These are phyloP conservation scores for Chamaecyparis obtusa DNA, from an alignment of 75 land plant species.

Conservation along the genomic window DNA sequence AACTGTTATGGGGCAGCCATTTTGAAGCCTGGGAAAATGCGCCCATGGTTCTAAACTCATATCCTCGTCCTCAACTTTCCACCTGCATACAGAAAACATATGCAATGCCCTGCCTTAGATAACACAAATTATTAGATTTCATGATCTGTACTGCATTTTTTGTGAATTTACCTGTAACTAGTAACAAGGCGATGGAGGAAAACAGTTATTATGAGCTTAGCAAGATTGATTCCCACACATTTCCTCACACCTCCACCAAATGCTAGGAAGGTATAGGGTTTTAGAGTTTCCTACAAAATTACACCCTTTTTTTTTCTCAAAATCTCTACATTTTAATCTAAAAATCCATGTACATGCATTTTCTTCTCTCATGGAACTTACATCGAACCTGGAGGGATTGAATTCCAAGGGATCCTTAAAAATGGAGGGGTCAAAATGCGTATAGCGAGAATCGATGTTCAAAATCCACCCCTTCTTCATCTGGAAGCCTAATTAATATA, in stretches of 20 bases:
- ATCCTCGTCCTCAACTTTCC: slow-evolving; percentile 34
- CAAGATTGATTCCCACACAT: slow-evolving; percentile 45
- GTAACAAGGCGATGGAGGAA: slow-evolving; percentile 37
- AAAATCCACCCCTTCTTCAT: slow-evolving; percentile 37
- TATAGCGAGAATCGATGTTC: slow-evolving; percentile 31
- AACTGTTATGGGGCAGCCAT: slow-evolving; percentile 26
- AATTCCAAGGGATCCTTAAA: slow-evolving; percentile 31
- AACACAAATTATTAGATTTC: background rate
- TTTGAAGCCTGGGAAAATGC: slow-evolving; percentile 30
- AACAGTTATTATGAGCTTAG: slow-evolving; percentile 39
- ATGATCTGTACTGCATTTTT: background rate
- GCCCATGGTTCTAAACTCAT: slow-evolving; percentile 31
- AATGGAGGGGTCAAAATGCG: slow-evolving; percentile 35
- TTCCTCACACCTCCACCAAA: slow-evolving; percentile 46
- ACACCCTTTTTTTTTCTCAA: too few species aligned
- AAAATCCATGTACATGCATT: background rate
- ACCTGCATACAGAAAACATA: slow-evolving; percentile 18
- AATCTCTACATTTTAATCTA: background rate
- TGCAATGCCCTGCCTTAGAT: background rate
- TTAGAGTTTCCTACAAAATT: slow-evolving; percentile 22
- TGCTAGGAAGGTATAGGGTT: slow-evolving; percentile 33
- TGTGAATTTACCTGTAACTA: slow-evolving; percentile 24
- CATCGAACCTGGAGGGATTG: slow-evolving; percentile 45
- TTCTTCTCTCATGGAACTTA: slow-evolving; percentile 12
- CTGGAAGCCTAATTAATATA: slow-evolving; percentile 15